These are phyloP conservation scores for Claviceps sp. DNA, from an alignment of 2,329 filamentous ascomycete species.

Conservation along the genomic window DNA sequence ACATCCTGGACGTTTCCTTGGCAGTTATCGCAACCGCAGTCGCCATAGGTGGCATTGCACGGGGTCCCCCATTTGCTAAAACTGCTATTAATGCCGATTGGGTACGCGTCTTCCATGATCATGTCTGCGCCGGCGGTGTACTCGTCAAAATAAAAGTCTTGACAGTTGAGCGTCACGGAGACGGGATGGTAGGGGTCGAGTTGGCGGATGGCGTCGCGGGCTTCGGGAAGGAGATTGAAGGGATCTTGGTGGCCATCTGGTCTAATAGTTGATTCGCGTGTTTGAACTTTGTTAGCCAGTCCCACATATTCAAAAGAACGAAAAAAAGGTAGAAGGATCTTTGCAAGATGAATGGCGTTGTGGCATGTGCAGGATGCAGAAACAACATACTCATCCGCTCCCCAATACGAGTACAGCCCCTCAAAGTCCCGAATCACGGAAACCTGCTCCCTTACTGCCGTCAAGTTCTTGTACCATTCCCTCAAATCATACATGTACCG, in stretches of 20 bases:
- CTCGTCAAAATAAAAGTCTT: constrained; percentile 43
- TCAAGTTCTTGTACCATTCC: constrained; percentile 29
- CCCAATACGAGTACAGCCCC: constrained; percentile 32
- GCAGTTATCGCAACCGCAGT: constrained; percentile 52
- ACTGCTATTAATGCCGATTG: constrained; percentile 41
- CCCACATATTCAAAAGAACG: no score
- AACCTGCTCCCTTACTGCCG: constrained; percentile 25
- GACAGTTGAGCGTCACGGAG: constrained; percentile 45
- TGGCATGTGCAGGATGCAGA: neutral
- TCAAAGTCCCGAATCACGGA: constrained; percentile 25
- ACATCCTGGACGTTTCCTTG: constrained; percentile 39
- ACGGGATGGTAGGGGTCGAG: constrained; percentile 50
- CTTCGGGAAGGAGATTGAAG: constrained; percentile 29
- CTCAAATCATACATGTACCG: constrained; percentile 33
- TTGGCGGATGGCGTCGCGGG: constrained; percentile 29
- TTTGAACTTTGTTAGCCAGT: no score
- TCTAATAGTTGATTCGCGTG: constrained; percentile 9
- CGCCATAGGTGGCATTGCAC: constrained; percentile 45
- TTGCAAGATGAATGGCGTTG: no score
- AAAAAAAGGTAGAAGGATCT: no score
- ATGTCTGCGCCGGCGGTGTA: constrained; percentile 44
- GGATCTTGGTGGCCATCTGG: constrained; percentile 44
- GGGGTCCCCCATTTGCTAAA: constrained; percentile 41
- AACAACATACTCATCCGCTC: constrained; percentile 28
- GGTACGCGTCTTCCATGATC: constrained; percentile 47